These are phyloP conservation scores for Bryoerythrophyllum caledonicum DNA, from an alignment of 225 moss, liverwort and hornwort genomes.

Conservation along the genomic window DNA sequence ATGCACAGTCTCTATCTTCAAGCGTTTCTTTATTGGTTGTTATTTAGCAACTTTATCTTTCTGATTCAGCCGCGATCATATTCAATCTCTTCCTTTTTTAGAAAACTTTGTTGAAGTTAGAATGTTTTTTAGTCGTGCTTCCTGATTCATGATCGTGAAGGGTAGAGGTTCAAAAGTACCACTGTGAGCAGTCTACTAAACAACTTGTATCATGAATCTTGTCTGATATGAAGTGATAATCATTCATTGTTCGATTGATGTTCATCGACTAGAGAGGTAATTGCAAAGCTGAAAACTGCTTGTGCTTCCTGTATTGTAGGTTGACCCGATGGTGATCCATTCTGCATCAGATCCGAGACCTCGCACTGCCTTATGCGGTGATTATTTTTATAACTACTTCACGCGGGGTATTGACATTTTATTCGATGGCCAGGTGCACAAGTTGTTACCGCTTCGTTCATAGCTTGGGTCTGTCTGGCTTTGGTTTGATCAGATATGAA, in stretches of 20 bases:
- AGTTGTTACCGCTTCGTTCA: conserved; percentile 15
- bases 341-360: conserved; percentile 94
- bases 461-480: neutral
- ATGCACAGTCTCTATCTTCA: neutral
- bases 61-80: neutral
- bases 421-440: conserved; percentile 89
- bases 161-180: neutral
- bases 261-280: neutral
- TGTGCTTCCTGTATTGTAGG: conserved; percentile 43
- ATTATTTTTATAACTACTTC: conserved; percentile 98
- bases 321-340: conserved; percentile 99
- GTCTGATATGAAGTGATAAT: neutral
- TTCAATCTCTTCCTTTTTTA: neutral
- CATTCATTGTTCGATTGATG: neutral
- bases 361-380: conserved; percentile 89
- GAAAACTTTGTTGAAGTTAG: neutral
- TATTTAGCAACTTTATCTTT: neutral
- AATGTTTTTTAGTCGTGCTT: neutral
- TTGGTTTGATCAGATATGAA: neutral
- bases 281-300: neutral
- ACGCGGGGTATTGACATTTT: conserved; percentile 94
- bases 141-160: neutral
- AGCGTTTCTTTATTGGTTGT: neutral
- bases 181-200: neutral
- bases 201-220: neutral